Evolutionary conservation across 2,329 filamentous ascomycete genomes (phyloP), one percentile per base, ranked within the genome.

Genomic region (Drechslerella dactyloides): DNA sequence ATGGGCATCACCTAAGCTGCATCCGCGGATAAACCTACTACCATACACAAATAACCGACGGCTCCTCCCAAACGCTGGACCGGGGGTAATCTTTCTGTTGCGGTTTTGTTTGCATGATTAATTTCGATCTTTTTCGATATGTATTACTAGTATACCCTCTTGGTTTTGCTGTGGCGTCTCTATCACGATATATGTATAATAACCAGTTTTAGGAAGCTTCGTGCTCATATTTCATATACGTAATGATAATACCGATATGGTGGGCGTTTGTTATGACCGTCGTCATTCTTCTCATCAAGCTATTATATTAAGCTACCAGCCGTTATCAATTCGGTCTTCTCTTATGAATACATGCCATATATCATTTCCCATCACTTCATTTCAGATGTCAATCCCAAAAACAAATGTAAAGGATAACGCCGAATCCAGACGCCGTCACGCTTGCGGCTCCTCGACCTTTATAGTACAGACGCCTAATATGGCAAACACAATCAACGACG

Each of bases 71-170:
- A n/a, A n/a, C n/a, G n/a, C n/a, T n/a, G n/a, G n/a, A n/a, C n/a
- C n/a, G n/a, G n/a, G n/a, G n/a, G 10, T 42, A 33, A 19, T 15
- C 13, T 40, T 8, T 24, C 21, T 8, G 24, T 51, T n/a, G n/a
- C 27, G 3, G 23, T 5, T 15, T 19, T 53, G 30, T 27, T 3
- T 19, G 35, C n/a, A n/a, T n/a, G 35, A 23, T 23, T 19, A 13
- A 55, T 55, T 3, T 27, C 19, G 17, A 15, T 17, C n/a, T 2
- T 6, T 55, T 55, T 40, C 35, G 19, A 2, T 40, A 10, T 63
- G 59, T 63, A 54, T 17, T 17, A 55, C 44, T 63, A 63, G 59
- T 63, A 63, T 63, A 63, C 59, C 59, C 59, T 27, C n/a, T 53
- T 54, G 19, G n/a, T 21, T 54, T 33, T 10, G 11, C 21, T 48